These are phyloP conservation scores for Miamiensis avidus DNA, from an alignment of 169 alveolate genomes.

Conservation along the genomic window DNA sequence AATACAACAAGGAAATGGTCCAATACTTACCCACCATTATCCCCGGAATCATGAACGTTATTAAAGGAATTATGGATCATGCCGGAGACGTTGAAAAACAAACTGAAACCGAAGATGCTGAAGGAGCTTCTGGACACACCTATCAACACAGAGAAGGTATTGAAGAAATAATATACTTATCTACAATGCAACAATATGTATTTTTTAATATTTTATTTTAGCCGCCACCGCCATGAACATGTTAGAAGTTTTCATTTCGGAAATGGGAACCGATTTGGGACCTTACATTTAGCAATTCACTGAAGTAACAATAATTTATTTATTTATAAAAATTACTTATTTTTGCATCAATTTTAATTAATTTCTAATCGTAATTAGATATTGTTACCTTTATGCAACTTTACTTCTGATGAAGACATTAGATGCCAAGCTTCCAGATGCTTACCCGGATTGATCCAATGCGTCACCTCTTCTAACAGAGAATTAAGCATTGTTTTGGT, in stretches of 20 bases:
- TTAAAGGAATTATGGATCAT: constrained; percentile 38
- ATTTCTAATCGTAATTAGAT: too few relatives aligned
- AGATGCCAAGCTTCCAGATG: constrained; percentile 75
- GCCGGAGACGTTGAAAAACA: constrained; percentile 43
- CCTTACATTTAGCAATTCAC: constrained; percentile 70
- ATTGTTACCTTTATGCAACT: constrained; percentile 58
- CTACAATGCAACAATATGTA: too few relatives aligned
- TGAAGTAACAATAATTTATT: too few relatives aligned
- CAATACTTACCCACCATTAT: constrained; percentile 65
- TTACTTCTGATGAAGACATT: constrained; percentile 67
- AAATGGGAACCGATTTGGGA: constrained; percentile 64
- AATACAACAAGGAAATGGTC: constrained; percentile 58
- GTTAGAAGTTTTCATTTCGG: constrained; percentile 76
- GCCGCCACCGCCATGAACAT: constrained; percentile 81
- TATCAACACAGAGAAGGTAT: constrained; percentile 5
- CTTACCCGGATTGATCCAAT: constrained; percentile 68
- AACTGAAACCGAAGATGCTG: constrained; percentile 36
- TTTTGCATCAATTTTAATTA: too few relatives aligned
- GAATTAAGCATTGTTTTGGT: constrained; percentile 28
- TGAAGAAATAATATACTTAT: too few relatives aligned
- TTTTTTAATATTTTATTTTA: too few relatives aligned
- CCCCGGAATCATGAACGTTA: constrained; percentile 72
- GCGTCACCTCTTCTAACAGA: constrained; percentile 50
- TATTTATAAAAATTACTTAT: too few relatives aligned
- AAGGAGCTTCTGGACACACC: constrained; percentile 21